Evolutionary conservation across 192 early-diverging fungal genomes (phyloP), one percentile per base, ranked within the genome.

Genomic region (Piromyces sp.): DNA sequence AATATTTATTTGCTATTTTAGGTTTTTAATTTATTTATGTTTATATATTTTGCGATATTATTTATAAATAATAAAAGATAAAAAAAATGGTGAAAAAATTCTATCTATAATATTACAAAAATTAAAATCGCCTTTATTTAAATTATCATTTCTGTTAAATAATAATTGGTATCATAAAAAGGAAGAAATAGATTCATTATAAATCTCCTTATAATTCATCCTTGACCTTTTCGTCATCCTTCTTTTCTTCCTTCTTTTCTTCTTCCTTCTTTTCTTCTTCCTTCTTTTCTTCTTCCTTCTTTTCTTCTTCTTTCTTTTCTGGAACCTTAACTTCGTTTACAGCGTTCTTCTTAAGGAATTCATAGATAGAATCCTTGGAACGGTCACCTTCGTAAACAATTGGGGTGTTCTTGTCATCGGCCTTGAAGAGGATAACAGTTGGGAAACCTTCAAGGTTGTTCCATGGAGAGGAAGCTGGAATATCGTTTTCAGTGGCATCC

Each of bases 401-500:
- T 81, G 94, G 87, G 80, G 93, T 91, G 4, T 84, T 82, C 78
- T 96, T 94, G 85, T 87, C 88, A 29, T 91, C 90, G 58, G 93
- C 95, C 88, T 96, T 95, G 89, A 96, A 91, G 82, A 97, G 88
- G 86, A 94, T 94, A 81, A 99, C 90, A 79, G 96, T 99, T 68
- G 96, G 97, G 94, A 98, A 99, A 29, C 96, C 97, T 84, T 94
- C 83, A 83, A 98, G 83, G 80, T 90, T 85, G 19, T 81, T 79
- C n/a, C 85, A 85, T 13, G 87, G 84, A 81, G 87, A 85, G 83
- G 83, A 82, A 13, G 90, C 83, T 26, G 97, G 96, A 79, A 98
- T 83, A 80, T 99, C 97, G 88, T 99, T 99, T 82, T 92, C 95
- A 78, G 95, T 95, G 82, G 91, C 95, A 85, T 99, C 96, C 91